Base-by-base conservation (phyloP, 169 alveolate genomes). In the Cardiosporidium cionae region DNA sequence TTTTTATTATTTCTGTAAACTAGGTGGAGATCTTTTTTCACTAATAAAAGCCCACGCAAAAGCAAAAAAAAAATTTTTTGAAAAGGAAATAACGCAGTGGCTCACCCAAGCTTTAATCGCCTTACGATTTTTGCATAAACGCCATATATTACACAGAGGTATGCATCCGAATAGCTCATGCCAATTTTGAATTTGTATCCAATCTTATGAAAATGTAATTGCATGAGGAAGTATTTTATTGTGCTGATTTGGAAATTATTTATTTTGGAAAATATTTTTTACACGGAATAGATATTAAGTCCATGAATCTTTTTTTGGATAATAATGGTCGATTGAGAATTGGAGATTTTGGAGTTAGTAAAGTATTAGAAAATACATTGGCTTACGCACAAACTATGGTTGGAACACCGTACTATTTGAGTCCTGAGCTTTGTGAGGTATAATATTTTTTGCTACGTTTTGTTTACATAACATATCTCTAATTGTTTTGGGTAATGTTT, bases 371-470 rank as follows among this genome's bases (percentile, higher is more conserved):
- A 62, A 87, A 91, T 76, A 90, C 99, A 0, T 83, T 87, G 31
- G 96, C 95, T 66, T 94, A 93, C 85, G 99, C 99, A 27, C 84
- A 89, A 65, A 96, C 99, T 9, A 86, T 92, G 85, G 94, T 96
- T 35, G 99, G 99, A 53, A 98, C 99, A 3, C 99, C 99, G 0
- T 98, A 95, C 90, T 98, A 97, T 88, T 85, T 98, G 82, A 94
- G 99, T 31, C 99, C 99, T 0, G 99, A 98, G 88, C 92, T 97
- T 65, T 96, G 99, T 34, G 73, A 69, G 69, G 68, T 35, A 4
- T n/a, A 68, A 6, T 72, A 3, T 9, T 3, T 69, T 25, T 44
- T 16, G 16, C 16, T 44, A n/a, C n/a, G n/a, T n/a, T n/a, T n/a
- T n/a, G n/a, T n/a, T n/a, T n/a, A n/a, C n/a, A n/a, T n/a, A n/a